Percentiles rank a stretch among this genome's conserved stretches.
Evolutionary conservation across 352 stramenopile species (phyloP).

Genomic region (Aphanomyces euteiches): DNA sequence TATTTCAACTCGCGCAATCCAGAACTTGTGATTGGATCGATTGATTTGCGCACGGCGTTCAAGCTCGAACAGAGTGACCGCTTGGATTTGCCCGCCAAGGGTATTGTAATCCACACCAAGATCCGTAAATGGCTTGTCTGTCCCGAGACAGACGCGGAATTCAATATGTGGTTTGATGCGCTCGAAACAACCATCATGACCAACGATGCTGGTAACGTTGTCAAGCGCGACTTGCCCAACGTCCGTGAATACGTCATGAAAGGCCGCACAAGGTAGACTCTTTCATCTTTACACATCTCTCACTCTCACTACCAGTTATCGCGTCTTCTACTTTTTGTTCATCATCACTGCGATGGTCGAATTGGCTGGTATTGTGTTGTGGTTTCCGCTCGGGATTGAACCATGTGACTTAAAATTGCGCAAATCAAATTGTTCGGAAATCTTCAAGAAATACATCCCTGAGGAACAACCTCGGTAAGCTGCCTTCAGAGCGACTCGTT

Average conservation of each 20-base stretch:
- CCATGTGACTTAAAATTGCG: constrained; percentile 63
- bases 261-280: constrained; percentile 39
- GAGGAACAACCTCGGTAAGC: constrained; percentile 26
- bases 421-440: constrained; percentile 46
- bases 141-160: constrained; percentile 75
- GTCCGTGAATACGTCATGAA: constrained; percentile 78
- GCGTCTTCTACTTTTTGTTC: constrained; percentile 70
- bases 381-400: constrained; percentile 58
- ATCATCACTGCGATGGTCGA: constrained; percentile 62
- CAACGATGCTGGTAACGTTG: constrained; percentile 58
- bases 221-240: constrained; percentile 76
- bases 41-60: constrained; percentile 72
- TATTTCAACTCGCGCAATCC: constrained; percentile 79
- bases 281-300: background rate
- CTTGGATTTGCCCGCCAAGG: constrained; percentile 57
- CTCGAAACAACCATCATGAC: constrained; percentile 76
- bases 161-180: constrained; percentile 79
- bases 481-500: background rate
- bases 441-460: constrained; percentile 48
- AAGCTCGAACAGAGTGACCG: constrained; percentile 74
- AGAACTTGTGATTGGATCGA: constrained; percentile 68
- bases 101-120: constrained; percentile 72
- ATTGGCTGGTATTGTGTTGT: constrained; percentile 44
- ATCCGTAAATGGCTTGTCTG: constrained; percentile 71
- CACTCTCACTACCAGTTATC: constrained; percentile 41